Evolutionary conservation across 129 eudicot genomes (phyloP).

Genomic region (Gnaphalium uliginosum): DNA sequence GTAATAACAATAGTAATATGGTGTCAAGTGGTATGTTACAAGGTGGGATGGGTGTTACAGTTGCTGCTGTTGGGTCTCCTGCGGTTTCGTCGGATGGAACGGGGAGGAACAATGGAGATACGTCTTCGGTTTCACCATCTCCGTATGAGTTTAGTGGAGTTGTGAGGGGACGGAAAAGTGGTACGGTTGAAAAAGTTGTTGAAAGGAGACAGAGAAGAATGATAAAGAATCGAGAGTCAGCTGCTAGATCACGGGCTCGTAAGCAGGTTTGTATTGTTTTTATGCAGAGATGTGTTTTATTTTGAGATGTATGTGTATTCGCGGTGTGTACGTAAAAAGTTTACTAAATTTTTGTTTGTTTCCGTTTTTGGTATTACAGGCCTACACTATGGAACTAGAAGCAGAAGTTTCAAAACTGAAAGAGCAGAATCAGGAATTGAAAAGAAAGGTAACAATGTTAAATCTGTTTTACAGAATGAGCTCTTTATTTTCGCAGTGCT

Average conservation of each 20-base stretch:
- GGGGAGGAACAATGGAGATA: constrained; percentile 78
- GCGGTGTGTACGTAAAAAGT: background rate
- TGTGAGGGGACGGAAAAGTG: constrained; percentile 59
- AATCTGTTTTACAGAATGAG: background rate
- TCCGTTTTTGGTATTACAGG: constrained; percentile 43
- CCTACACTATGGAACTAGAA: constrained; percentile 90
- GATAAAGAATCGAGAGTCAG: constrained; percentile 95
- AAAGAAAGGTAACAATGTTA: constrained; percentile 63
- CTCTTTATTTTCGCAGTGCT: background rate
- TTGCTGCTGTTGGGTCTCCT: constrained; percentile 65
- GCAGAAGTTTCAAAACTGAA: constrained; percentile 87
- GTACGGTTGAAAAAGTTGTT: constrained; percentile 75
- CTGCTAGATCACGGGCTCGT: constrained; percentile 97
- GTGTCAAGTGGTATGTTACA: constrained; percentile 48
- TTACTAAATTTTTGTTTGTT: background rate
- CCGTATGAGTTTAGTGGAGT: constrained; percentile 79
- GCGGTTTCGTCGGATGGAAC: constrained; percentile 79
- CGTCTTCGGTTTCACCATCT: constrained; percentile 86
- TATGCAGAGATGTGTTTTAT: no score
- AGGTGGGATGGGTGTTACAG: constrained; percentile 53
- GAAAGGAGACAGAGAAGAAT: constrained; percentile 95
- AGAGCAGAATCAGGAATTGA: constrained; percentile 69
- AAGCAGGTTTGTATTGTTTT: constrained; percentile 63
- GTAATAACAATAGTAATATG: constrained; percentile 22
- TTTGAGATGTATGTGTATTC: background rate